These are phyloP conservation scores for Gossypium lobatum DNA, from an alignment of 441 rosid species.

Conservation along the genomic window DNA sequence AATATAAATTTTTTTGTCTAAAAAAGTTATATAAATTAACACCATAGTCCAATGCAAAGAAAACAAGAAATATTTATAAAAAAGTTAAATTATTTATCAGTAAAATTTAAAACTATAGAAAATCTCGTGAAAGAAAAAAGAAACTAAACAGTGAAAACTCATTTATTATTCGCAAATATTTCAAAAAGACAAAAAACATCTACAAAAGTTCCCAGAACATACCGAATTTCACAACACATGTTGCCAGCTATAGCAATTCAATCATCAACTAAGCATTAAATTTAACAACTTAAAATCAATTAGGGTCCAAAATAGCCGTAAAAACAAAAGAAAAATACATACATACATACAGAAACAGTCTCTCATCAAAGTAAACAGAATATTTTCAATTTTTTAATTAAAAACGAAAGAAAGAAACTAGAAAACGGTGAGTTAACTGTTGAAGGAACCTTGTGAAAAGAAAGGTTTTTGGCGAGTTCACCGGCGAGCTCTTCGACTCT, in stretches of 20 bases:
- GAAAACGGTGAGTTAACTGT: background rate
- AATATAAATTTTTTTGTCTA: too few relatives aligned
- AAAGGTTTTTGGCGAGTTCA: slow-evolving; percentile 36
- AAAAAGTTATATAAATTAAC: background rate
- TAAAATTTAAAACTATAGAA: too few relatives aligned
- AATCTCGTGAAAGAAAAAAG: too few relatives aligned
- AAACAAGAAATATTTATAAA: background rate
- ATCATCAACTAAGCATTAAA: background rate
- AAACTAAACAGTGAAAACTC: too few relatives aligned
- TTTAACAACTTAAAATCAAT: background rate
- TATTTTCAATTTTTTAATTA: background rate
- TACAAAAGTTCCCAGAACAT: background rate
- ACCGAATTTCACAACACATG: background rate
- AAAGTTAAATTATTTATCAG: too few relatives aligned
- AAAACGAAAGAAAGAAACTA: background rate
- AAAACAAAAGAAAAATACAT: background rate
- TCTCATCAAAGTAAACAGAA: background rate
- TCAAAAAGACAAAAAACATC: background rate
- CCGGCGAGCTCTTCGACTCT: slow-evolving; percentile 69
- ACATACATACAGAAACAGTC: background rate
- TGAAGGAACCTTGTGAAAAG: slow-evolving; percentile 52
- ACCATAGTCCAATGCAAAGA: background rate
- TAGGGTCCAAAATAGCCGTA: background rate
- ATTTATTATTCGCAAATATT: background rate
- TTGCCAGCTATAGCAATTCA: slow-evolving; percentile 11